phyloP scores from a whole-genome alignment of 2,329 filamentous ascomycete genomes.

The Oidium heveae region DNA sequence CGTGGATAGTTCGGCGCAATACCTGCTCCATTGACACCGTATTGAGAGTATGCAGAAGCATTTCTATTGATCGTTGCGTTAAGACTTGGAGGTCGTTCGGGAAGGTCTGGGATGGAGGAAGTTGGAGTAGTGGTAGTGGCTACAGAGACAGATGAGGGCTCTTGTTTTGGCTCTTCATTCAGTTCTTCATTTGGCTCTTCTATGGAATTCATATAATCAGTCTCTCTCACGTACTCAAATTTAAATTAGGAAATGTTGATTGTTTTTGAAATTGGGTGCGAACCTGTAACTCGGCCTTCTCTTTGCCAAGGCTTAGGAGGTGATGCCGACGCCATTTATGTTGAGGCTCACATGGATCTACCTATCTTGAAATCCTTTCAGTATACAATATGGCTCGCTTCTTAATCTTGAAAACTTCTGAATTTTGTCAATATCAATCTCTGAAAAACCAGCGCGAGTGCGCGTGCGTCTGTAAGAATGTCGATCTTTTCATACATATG shows the following conservation, averaged over 20 bases:
- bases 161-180: background rate
- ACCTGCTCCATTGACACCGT: conserved; percentile 28
- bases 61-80: conserved; percentile 66
- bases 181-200: background rate
- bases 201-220: background rate
- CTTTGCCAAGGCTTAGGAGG: conserved; percentile 97
- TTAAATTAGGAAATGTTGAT: background rate
- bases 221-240: conserved; percentile 1
- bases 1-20: conserved; percentile 14
- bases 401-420: too few species aligned
- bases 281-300: conserved; percentile 18
- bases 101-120: conserved; percentile 37
- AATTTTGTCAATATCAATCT: too few species aligned
- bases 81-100: conserved; percentile 57
- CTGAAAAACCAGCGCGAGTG: too few species aligned
- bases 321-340: conserved; percentile 31
- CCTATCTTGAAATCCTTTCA: too few species aligned
- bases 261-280: conserved; percentile 11
- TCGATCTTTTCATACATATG: too few species aligned
- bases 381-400: too few species aligned
- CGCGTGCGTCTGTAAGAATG: too few species aligned
- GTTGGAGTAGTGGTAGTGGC: conserved; percentile 15
- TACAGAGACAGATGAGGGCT: conserved; percentile 12
- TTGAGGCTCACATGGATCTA: too few species aligned
- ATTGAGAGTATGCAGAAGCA: conserved; percentile 53